Percentiles rank a stretch among this genome's conserved stretches.
Conservation (phyloP, 2,329 filamentous ascomycete species). For the Xylaria sp. region DNA sequence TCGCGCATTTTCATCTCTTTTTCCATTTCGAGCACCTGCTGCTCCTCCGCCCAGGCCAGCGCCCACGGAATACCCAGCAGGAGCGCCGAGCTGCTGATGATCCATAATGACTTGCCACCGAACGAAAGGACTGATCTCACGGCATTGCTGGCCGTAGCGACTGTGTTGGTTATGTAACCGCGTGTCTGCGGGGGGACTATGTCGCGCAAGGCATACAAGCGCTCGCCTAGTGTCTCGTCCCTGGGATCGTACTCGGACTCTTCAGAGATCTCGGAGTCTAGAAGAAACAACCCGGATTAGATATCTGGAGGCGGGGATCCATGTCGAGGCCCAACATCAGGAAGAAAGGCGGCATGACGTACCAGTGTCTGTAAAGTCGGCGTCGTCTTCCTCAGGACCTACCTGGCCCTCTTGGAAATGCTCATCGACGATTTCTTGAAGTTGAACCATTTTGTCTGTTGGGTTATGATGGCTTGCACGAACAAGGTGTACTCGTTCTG, state of each 20-base stretch:
- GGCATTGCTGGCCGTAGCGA: conserved; percentile 65
- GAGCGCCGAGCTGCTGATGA: conserved; percentile 88
- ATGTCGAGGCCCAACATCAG: background rate
- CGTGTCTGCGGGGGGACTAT: conserved; percentile 79
- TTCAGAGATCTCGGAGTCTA: conserved; percentile 86
- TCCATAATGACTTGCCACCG: conserved; percentile 88
- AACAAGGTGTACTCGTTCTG: no score
- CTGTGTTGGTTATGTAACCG: conserved; percentile 71
- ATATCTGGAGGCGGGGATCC: background rate
- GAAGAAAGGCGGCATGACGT: conserved; percentile 49
- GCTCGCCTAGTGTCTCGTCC: conserved; percentile 71
- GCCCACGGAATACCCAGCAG: conserved; percentile 93
- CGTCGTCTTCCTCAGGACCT: conserved; percentile 79
- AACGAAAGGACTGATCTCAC: conserved; percentile 72
- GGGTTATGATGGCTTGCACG: background rate
- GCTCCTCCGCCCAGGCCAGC: conserved; percentile 92
- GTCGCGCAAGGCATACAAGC: conserved; percentile 77
- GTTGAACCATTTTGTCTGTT: conserved; percentile 75
- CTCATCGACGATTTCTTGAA: conserved; percentile 96
- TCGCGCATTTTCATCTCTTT: conserved; percentile 96
- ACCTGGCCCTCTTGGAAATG: conserved; percentile 81
- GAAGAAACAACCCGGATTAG: conserved; percentile 20
- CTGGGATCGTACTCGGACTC: conserved; percentile 75
- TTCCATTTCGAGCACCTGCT: conserved; percentile 97
- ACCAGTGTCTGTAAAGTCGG: conserved; percentile 93